These are phyloP conservation scores for Sarcodon sp. DNA, from an alignment of 768 basidiomycete species.

Conservation along the genomic window DNA sequence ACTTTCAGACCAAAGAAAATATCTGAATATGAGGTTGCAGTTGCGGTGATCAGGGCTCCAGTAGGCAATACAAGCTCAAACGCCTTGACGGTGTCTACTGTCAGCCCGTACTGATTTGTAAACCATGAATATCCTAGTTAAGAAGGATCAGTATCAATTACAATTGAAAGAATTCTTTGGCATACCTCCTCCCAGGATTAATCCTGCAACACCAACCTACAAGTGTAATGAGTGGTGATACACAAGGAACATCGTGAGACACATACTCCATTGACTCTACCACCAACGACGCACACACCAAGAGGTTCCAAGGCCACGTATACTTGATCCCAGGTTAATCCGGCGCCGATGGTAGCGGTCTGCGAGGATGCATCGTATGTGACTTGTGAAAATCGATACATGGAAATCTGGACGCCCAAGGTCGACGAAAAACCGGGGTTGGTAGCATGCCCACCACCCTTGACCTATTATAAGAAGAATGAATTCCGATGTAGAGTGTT, in stretches of 20 bases:
- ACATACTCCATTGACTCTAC: slow-evolving; percentile 42
- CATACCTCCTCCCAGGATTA: slow-evolving; percentile 39
- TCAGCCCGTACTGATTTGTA: slow-evolving; percentile 48
- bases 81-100: slow-evolving; percentile 37
- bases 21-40: slow-evolving; percentile 18
- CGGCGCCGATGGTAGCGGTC: slow-evolving; percentile 19
- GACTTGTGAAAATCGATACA: slow-evolving; percentile 17
- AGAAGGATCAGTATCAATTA: not conserved
- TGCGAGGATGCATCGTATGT: slow-evolving; percentile 8
- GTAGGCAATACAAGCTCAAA: slow-evolving; percentile 47
- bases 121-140: slow-evolving; percentile 47
- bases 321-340: slow-evolving; percentile 56
- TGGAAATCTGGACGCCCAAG: slow-evolving; percentile 19
- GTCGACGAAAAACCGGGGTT: slow-evolving; percentile 24
- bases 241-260: slow-evolving; percentile 12
- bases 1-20: slow-evolving; percentile 34
- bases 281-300: slow-evolving; percentile 44
- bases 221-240: not conserved
- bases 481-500: not conserved
- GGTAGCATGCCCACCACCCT: slow-evolving; percentile 20
- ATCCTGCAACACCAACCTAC: slow-evolving; percentile 15
- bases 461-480: slow-evolving; percentile 13
- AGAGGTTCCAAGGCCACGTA: slow-evolving; percentile 38
- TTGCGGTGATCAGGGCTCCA: slow-evolving; percentile 27
- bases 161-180: not conserved